Evolutionary conservation across 164 flowering plant genomes (phyloP), one percentile per base, ranked within the genome.

Genomic region (Buxus sempervirens): DNA sequence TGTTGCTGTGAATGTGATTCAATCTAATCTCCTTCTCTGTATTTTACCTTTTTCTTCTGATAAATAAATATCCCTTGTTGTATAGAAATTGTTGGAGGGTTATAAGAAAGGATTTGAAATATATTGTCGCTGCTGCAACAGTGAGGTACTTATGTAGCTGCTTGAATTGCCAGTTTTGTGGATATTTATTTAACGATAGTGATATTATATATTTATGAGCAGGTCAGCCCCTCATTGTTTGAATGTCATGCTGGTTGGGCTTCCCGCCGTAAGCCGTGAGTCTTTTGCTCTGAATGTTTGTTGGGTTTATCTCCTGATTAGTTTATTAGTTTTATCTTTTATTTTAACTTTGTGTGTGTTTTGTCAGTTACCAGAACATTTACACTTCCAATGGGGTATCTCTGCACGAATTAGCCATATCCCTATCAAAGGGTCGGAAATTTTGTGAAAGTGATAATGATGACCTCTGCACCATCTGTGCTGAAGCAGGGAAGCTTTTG

Each of bases 201-300:
- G 58, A 70, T 32, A 59, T 76, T 53, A 1, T 60, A 19, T 42
- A 23, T 72, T 57, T 72, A 65, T 82, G 73, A 65, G 60, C 89
- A 94, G 99, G 84, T 96, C 68, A 96, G 97, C 72, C 84, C 99
- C 7, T 96, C 99, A 32, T 82, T 73, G 61, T 96, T 96, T 82
- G 99, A 96, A 81, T 87, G 95, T 25, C 99, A 96, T 88, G 98
- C 99, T 72, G 99, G 98, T 70, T 86, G 85, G 79, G 90, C 93
- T 54, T 66, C 90, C 36, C 86, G 97, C 51, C 88, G 92, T 24
- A 87, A 90, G 49, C 99, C 99, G 99, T 96, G 66, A 85, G 99
- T 88, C 28, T 18, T 49, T 16, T 16, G 19, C 57, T 25, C 13
- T 28, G 58, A 54, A 9, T 42, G 21, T 27, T 54, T 28, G 22